phyloP scores from a whole-genome alignment of 2,329 filamentous ascomycete genomes.

The Cladosporium austrohemisphaericum region DNA sequence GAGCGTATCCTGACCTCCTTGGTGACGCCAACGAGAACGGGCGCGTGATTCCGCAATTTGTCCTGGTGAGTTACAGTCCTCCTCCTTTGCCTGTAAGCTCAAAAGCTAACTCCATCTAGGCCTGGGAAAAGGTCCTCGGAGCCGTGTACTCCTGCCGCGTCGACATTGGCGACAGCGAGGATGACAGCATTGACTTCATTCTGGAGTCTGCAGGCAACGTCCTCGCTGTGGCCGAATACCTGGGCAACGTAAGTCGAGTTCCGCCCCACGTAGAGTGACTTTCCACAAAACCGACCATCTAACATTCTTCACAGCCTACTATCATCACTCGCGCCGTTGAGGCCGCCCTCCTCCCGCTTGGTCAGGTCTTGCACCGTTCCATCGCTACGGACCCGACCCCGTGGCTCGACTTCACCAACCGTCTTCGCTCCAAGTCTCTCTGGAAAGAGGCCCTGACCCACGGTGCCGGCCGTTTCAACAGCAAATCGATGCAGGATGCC shows the following conservation, averaged over 20 bases:
- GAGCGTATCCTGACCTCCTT: constrained; percentile 13
- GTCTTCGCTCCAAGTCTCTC: constrained; percentile 44
- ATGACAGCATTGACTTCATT: constrained; percentile 36
- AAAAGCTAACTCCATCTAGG: constrained; percentile 20
- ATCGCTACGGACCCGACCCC: constrained; percentile 41
- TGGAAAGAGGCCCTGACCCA: constrained; percentile 47
- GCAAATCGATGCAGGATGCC: constrained; percentile 20
- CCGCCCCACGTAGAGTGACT: background rate
- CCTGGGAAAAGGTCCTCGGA: constrained; percentile 45
- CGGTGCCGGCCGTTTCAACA: constrained; percentile 41
- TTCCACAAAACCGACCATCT: background rate
- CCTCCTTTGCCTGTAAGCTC: background rate
- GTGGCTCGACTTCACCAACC: constrained; percentile 46
- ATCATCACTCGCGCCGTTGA: constrained; percentile 46
- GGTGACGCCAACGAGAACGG: constrained; percentile 24
- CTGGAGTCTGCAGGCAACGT: constrained; percentile 41
- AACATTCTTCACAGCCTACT: constrained; percentile 22
- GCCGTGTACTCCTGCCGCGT: constrained; percentile 45
- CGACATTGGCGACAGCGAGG: constrained; percentile 37
- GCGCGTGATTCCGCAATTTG: constrained; percentile 16
- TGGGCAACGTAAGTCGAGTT: constrained; percentile 37
- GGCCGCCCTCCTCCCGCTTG: constrained; percentile 45
- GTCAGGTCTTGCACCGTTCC: constrained; percentile 43
- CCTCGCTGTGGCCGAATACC: constrained; percentile 45
- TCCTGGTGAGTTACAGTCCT: constrained; percentile 15